phyloP scores from a whole-genome alignment of 257 asterid genomes.

The Gentiana macrophylla region DNA sequence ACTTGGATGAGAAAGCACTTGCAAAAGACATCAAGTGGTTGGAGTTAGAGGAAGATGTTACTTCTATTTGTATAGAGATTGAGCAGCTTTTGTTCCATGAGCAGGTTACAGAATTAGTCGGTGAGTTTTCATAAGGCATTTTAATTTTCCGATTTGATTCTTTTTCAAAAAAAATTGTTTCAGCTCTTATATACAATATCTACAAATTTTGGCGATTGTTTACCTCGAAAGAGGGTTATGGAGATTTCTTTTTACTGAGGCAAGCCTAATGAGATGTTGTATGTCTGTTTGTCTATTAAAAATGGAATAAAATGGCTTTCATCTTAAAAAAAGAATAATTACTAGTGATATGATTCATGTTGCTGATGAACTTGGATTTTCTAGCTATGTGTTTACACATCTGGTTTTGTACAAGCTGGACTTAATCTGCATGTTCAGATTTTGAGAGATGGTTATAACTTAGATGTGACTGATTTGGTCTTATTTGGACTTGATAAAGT shows the following conservation, averaged over 20 bases:
- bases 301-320: too few relatives aligned
- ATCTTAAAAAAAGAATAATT: too few relatives aligned
- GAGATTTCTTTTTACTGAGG: neutral
- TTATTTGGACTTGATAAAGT: too few relatives aligned
- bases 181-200: neutral
- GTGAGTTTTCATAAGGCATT: conserved; percentile 7
- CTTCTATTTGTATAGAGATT: conserved; percentile 47
- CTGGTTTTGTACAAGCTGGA: too few relatives aligned
- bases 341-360: too few relatives aligned
- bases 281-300: too few relatives aligned
- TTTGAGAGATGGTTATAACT: too few relatives aligned
- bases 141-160: neutral
- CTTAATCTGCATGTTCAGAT: too few relatives aligned
- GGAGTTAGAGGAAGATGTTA: conserved; percentile 38
- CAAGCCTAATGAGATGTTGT: neutral
- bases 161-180: neutral
- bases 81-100: conserved; percentile 69
- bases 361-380: too few relatives aligned
- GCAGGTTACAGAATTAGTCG: conserved; percentile 35
- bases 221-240: neutral
- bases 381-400: too few relatives aligned
- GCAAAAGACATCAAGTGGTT: conserved; percentile 37
- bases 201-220: conserved; percentile 10
- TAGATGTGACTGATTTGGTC: too few relatives aligned
- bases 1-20: conserved; percentile 25